phyloP scores from a whole-genome alignment of 2,329 filamentous ascomycete genomes.

The Aspergillus unguis region DNA sequence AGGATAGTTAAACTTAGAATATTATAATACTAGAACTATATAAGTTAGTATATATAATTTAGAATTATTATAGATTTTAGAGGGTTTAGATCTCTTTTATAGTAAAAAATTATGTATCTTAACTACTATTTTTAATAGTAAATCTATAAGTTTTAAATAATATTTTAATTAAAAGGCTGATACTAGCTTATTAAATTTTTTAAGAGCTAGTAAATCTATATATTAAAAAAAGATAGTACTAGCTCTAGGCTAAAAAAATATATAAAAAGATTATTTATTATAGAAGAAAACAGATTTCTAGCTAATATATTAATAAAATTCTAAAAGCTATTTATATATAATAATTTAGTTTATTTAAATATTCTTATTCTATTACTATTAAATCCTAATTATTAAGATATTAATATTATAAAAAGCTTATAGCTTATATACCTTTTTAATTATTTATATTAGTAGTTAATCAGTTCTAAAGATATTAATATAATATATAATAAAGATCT shows the following conservation, averaged over 20 bases:
- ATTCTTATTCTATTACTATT: background rate
- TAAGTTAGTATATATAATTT: background rate
- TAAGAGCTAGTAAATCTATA: too few relatives aligned
- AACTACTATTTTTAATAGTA: background rate
- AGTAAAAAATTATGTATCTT: background rate
- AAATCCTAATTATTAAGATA: background rate
- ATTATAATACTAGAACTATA: background rate
- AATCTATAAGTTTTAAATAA: background rate
- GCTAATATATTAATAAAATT: background rate
- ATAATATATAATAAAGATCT: background rate
- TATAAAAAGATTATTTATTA: background rate
- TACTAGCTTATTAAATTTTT: background rate
- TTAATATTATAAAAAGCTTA: background rate
- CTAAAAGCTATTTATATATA: background rate
- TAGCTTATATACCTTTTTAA: background rate
- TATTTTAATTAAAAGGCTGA: background rate
- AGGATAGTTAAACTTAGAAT: background rate
- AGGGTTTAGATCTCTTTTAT: too few relatives aligned
- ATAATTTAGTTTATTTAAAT: background rate
- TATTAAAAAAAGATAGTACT: too few relatives aligned
- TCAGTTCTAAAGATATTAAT: background rate
- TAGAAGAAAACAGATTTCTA: background rate
- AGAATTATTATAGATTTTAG: background rate
- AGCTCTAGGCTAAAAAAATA: too few relatives aligned
- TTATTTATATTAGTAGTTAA: background rate